Evolutionary conservation across 164 flowering plant species (phyloP).

Genomic region (Magnolia sinica): DNA sequence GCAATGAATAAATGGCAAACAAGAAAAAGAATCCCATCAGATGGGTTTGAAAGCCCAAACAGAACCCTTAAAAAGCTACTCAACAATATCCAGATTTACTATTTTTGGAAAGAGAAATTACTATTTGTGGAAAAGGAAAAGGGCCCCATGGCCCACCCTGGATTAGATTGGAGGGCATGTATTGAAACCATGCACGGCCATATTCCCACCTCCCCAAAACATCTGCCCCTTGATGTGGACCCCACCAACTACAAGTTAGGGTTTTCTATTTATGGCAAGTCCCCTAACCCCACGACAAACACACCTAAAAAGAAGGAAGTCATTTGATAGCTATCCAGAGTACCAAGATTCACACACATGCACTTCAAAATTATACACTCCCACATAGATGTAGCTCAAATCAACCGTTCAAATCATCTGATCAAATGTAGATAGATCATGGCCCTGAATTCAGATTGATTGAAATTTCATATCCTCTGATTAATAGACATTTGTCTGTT

Average conservation of each 20-base stretch:
- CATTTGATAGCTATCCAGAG: too few species aligned
- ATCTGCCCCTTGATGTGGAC: not conserved
- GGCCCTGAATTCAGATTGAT: too few species aligned
- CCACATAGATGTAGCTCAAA: too few species aligned
- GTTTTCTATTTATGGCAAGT: not conserved
- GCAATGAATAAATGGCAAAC: not conserved
- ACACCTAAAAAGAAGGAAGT: not conserved
- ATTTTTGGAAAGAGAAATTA: not conserved
- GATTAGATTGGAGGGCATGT: not conserved
- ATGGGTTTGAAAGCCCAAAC: constrained; percentile 5
- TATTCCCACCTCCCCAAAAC: not conserved
- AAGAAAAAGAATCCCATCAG: not conserved
- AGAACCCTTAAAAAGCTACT: not conserved
- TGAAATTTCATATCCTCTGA: too few species aligned
- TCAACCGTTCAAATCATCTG: too few species aligned
- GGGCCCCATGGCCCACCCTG: not conserved
- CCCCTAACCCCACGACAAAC: not conserved
- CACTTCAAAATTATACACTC: too few species aligned
- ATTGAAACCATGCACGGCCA: not conserved
- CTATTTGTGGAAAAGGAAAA: not conserved
- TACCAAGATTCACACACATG: too few species aligned
- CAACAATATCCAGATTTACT: not conserved
- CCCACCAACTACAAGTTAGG: not conserved
- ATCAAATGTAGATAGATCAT: too few species aligned
- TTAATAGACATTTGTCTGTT: too few species aligned